Conservation (phyloP, 2,329 filamentous ascomycete species). For the Calonectria leucothoes region DNA sequence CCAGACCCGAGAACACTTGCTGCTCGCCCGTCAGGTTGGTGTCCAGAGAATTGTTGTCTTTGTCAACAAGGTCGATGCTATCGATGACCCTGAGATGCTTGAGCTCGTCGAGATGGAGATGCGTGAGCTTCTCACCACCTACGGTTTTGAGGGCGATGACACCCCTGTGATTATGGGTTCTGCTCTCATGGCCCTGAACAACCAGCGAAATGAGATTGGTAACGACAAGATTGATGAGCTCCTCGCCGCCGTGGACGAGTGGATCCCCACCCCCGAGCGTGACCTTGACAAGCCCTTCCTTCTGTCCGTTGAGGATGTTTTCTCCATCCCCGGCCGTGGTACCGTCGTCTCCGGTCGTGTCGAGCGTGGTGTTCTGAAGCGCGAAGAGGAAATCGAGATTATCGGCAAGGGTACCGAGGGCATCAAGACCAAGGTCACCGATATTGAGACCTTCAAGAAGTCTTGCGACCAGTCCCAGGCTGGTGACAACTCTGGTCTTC, state of each 20-base stretch:
- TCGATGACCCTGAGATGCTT: constrained; percentile 99
- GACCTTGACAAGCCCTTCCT: constrained; percentile 98
- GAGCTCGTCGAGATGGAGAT: constrained; percentile 99
- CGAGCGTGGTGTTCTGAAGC: constrained; percentile 94
- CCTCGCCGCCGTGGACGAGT: constrained; percentile 87
- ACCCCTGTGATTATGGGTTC: constrained; percentile 98
- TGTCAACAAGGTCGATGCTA: constrained; percentile 98
- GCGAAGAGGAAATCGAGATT: constrained; percentile 93
- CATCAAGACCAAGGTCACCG: constrained; percentile 99
- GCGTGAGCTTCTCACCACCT: constrained; percentile 92
- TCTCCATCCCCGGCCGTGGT: constrained; percentile 92
- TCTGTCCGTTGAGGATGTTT: constrained; percentile 96
- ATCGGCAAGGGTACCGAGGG: constrained; percentile 84
- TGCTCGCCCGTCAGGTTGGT: constrained; percentile 97
- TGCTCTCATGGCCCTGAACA: constrained; percentile 92
- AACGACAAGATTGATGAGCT: constrained; percentile 90
- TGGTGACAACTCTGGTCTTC: constrained; percentile 97
- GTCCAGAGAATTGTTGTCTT: constrained; percentile 99
- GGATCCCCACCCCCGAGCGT: constrained; percentile 96
- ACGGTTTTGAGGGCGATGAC: constrained; percentile 98
- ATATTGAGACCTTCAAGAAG: constrained; percentile 99
- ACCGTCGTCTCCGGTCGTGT: constrained; percentile 98
- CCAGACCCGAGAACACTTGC: constrained; percentile 97
- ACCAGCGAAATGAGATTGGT: constrained; percentile 88
- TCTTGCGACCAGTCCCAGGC: constrained; percentile 96